phyloP scores from a whole-genome alignment of 2,329 filamentous ascomycete species.

The Bertia moriformis region DNA sequence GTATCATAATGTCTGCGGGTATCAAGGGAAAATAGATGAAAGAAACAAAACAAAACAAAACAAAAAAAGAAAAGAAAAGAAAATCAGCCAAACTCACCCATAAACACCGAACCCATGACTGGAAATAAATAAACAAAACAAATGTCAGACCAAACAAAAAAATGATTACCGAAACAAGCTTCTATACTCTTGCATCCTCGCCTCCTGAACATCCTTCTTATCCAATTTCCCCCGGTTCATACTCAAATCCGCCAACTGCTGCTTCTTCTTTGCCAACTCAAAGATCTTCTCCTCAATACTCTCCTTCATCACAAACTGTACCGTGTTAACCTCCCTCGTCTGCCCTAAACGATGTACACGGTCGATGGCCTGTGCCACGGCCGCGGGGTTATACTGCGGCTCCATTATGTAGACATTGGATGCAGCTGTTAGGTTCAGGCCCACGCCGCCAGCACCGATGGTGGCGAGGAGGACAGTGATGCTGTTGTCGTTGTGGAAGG shows the following conservation, averaged over 20 bases:
- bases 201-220: slow-evolving; percentile 20
- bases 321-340: slow-evolving; percentile 69
- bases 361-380: slow-evolving; percentile 86
- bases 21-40: neutral
- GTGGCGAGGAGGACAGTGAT: slow-evolving; percentile 79
- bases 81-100: too few species aligned
- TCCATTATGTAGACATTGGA: slow-evolving; percentile 94
- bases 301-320: slow-evolving; percentile 74
- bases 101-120: too few species aligned
- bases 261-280: slow-evolving; percentile 80
- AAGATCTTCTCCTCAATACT: slow-evolving; percentile 95
- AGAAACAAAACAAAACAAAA: neutral
- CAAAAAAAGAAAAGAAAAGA: neutral
- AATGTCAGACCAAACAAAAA: neutral
- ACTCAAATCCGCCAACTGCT: slow-evolving; percentile 73
- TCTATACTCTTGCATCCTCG: slow-evolving; percentile 9
- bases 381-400: slow-evolving; percentile 90
- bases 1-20: too few species aligned
- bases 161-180: neutral
- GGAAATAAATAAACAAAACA: too few species aligned
- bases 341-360: slow-evolving; percentile 85
- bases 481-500: slow-evolving; percentile 57
- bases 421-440: slow-evolving; percentile 76
- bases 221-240: slow-evolving; percentile 39
- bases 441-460: slow-evolving; percentile 80